A percentile compares a stretch with the other conserved stretches of the same genome.
phyloP scores from a whole-genome alignment of 345 rosid genomes.

The Citrus australasica region DNA sequence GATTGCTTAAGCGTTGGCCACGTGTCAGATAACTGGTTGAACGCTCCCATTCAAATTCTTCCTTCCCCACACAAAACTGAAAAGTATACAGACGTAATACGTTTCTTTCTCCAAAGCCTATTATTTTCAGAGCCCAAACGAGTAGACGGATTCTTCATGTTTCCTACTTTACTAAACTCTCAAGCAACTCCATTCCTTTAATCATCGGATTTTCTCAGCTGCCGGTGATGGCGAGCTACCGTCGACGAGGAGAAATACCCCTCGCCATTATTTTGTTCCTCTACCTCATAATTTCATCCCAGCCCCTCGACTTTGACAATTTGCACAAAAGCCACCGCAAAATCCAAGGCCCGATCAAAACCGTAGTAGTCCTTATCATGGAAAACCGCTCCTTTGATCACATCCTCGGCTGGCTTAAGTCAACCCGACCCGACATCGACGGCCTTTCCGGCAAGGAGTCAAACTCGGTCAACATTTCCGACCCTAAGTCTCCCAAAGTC shows the following conservation, averaged over 20 bases:
- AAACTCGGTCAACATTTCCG: conserved; percentile 53
- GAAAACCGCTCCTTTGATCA: conserved; percentile 98
- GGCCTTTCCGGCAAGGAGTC: conserved; percentile 77
- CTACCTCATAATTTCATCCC: conserved; percentile 53
- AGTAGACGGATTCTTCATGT: background rate
- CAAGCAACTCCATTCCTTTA: background rate
- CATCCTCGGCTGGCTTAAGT: conserved; percentile 91
- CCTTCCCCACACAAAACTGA: background rate
- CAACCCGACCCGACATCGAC: conserved; percentile 81
- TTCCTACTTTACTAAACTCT: background rate
- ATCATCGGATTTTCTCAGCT: background rate
- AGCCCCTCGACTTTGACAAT: conserved; percentile 35
- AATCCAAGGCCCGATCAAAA: conserved; percentile 89
- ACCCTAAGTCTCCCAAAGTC: conserved; percentile 49
- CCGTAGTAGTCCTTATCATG: conserved; percentile 87
- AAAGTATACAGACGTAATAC: too few species aligned
- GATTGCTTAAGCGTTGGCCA: background rate
- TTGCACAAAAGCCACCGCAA: conserved; percentile 33
- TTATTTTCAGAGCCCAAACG: background rate
- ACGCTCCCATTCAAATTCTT: background rate
- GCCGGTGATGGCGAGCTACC: conserved; percentile 34
- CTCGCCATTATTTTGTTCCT: conserved; percentile 32
- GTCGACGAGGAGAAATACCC: conserved; percentile 53
- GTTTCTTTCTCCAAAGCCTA: background rate
- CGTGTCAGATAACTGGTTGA: background rate